Conservation (phyloP, 345 rosid species). For the Hibiscus trionum region DNA sequence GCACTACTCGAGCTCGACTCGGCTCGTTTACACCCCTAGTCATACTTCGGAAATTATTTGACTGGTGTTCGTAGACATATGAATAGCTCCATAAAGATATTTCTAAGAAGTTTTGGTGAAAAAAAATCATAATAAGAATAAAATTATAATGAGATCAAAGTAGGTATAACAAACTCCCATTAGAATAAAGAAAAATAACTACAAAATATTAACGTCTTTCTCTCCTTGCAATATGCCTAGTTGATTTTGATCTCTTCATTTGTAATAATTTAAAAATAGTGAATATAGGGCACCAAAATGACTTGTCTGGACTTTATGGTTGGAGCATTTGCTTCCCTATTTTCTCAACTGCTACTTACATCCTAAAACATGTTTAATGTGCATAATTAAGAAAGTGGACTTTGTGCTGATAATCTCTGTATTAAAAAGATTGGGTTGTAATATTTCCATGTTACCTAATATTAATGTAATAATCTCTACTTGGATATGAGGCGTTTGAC, state of each 20-base stretch:
- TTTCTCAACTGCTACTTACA: not conserved
- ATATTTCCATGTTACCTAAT: not conserved
- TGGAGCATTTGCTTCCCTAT: not conserved
- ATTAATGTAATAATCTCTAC: not conserved
- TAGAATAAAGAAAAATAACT: too few relatives aligned
- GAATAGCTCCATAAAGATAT: too few relatives aligned
- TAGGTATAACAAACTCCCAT: too few relatives aligned
- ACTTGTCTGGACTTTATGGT: not conserved
- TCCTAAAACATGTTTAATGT: not conserved
- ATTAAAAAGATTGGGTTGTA: not conserved
- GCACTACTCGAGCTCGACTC: too few relatives aligned
- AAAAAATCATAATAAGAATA: too few relatives aligned
- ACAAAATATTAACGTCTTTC: not conserved
- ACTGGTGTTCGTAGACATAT: too few relatives aligned
- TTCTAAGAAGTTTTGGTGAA: too few relatives aligned
- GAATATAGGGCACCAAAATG: too few relatives aligned
- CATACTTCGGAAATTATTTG: too few relatives aligned
- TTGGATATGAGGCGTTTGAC: not conserved
- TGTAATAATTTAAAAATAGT: not conserved
- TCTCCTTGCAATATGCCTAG: not conserved
- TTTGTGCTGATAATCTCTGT: not conserved
- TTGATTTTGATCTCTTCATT: not conserved
- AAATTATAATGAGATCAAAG: too few relatives aligned
- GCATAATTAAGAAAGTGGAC: not conserved
- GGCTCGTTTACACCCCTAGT: too few relatives aligned